phyloP scores from a whole-genome alignment of 2,329 filamentous ascomycete species.

The Sarocladium oryzae region DNA sequence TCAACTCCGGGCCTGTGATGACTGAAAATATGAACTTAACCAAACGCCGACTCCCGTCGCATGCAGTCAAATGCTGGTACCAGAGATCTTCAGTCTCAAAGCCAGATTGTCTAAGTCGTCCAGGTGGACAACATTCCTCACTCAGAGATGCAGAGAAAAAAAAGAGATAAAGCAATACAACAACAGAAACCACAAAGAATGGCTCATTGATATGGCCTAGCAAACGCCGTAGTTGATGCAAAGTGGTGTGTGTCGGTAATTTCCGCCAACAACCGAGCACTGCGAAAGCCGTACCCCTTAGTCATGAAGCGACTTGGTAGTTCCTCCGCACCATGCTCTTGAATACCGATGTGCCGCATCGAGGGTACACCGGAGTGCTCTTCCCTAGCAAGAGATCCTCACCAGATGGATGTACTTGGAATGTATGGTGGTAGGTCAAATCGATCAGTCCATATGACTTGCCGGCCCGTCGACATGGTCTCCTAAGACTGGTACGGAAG shows the following conservation, averaged over 20 bases:
- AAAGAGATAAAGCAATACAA: slow-evolving; percentile 10
- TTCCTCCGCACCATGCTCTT: no score
- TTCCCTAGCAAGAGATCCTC: no score
- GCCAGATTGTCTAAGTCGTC: background rate
- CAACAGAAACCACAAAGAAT: background rate
- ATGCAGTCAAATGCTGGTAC: background rate
- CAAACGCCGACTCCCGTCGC: slow-evolving; percentile 7
- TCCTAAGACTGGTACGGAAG: slow-evolving; percentile 27
- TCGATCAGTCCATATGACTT: background rate
- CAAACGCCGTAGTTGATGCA: slow-evolving; percentile 4
- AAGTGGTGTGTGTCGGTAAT: background rate
- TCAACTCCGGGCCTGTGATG: background rate
- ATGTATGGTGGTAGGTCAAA: background rate
- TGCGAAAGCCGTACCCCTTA: background rate
- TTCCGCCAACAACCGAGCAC: background rate
- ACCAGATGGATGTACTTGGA: background rate
- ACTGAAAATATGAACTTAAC: slow-evolving; percentile 1
- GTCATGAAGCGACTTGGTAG: no score
- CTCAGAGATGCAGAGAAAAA: slow-evolving; percentile 14
- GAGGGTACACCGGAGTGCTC: no score
- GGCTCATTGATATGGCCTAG: background rate
- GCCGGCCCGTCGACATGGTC: background rate
- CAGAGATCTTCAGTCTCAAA: slow-evolving; percentile 14
- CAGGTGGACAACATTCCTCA: slow-evolving; percentile 5
- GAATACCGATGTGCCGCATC: no score